Evolutionary conservation across 495 filamentous ascomycete genomes (phyloP).

Genomic region (Xylaria acuta): DNA sequence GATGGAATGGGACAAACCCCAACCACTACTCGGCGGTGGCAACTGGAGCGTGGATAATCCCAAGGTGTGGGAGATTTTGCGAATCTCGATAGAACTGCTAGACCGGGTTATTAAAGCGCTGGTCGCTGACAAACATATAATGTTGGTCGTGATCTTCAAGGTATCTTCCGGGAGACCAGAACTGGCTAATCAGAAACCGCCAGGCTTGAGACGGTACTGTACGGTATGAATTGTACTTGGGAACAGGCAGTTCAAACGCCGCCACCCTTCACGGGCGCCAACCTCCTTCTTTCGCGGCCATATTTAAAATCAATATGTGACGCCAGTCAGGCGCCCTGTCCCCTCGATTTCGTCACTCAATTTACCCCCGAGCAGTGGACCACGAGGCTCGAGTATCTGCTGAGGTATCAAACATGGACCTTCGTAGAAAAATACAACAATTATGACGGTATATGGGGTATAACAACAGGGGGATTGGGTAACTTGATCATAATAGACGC

Average conservation of each 20-base stretch:
- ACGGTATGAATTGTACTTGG: not conserved
- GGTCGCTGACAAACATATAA: constrained; percentile 6
- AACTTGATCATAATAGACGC: not conserved
- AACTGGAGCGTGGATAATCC: constrained; percentile 22
- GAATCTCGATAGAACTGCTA: constrained; percentile 15
- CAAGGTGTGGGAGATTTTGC: not conserved
- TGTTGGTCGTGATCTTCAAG: not conserved
- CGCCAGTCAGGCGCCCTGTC: not conserved
- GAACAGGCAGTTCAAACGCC: not conserved
- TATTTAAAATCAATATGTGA: not conserved
- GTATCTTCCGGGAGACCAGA: not conserved
- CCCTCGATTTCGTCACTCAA: not conserved
- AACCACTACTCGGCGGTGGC: not conserved
- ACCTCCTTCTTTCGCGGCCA: not conserved
- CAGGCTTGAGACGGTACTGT: constrained; percentile 7
- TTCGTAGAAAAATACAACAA: not conserved
- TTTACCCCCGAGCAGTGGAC: not conserved
- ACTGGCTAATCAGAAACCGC: not conserved
- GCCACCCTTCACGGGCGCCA: not conserved
- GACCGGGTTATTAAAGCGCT: constrained; percentile 7
- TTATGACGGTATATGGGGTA: not conserved
- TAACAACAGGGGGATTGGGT: not conserved
- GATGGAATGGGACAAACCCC: not conserved
- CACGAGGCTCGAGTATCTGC: not conserved
- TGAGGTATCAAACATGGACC: not conserved